These are phyloP conservation scores for Rhodamnia rubescens DNA, from an alignment of 345 rosid genomes.

Conservation along the genomic window DNA sequence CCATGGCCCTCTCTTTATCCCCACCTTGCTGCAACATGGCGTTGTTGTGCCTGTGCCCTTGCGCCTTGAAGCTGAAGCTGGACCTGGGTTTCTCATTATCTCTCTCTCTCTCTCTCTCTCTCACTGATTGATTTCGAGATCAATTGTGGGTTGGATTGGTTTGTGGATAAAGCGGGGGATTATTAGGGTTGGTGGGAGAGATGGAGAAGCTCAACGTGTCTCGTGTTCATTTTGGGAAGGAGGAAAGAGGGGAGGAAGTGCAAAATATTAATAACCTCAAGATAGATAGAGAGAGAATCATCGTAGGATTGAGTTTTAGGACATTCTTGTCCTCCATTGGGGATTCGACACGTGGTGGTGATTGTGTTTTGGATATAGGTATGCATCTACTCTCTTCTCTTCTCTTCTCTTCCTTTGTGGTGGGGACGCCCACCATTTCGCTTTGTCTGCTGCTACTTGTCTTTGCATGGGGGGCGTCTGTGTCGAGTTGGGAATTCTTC, in stretches of 20 bases:
- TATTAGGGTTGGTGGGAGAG: not conserved
- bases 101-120: not conserved
- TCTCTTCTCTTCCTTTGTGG: not conserved
- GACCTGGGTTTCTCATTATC: conserved; percentile 18
- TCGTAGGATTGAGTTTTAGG: not conserved
- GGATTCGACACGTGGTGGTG: not conserved
- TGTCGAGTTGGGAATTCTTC: not conserved
- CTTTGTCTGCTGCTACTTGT: not conserved
- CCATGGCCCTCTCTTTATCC: conserved; percentile 89
- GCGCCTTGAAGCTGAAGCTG: not conserved
- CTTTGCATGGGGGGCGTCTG: not conserved
- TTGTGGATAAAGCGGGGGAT: not conserved
- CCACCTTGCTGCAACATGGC: conserved; percentile 61
- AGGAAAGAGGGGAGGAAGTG: not conserved
- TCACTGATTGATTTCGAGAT: not conserved
- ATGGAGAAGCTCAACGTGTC: not conserved
- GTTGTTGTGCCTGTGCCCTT: conserved; percentile 12
- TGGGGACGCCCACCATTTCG: not conserved
- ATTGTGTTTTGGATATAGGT: not conserved
- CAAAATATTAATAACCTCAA: not conserved
- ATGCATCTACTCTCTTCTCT: not conserved
- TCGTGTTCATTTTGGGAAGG: not conserved
- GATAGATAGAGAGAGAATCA: not conserved
- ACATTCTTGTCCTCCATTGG: not conserved
- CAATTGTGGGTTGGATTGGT: not conserved